Evolutionary conservation across 192 early-diverging fungal genomes (phyloP), one percentile per base, ranked within the genome.

Genomic region (Coemansia sp.): DNA sequence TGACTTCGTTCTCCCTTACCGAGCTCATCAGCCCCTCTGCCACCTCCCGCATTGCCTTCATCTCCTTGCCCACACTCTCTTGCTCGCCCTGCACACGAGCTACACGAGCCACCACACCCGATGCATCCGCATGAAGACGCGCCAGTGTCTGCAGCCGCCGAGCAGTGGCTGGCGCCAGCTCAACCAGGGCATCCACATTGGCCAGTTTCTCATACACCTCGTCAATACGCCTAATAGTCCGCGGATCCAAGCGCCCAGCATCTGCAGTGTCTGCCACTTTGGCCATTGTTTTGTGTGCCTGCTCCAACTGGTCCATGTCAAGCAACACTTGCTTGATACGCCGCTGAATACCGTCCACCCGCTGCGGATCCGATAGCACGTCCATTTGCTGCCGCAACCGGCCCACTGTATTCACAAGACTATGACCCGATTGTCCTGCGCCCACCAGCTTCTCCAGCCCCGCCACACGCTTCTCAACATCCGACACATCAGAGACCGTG

Each of bases 41-140:
- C 10, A 89, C 84, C 17, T 86, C 84, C 54, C 82, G 81, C 41
- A 94, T 75, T 35, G 72, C 83, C 19, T 84, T 84, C 10, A 90
- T 58, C 60, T 91, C 88, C 39, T 89, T 88, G 4, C 60, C 68
- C 51, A 95, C 84, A 22, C 84, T 82, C 11, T 60, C 75, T 61
- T 94, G 93, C 56, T 91, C 93, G 14, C 69, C 61, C 17, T 84
- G 83, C 48, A 94, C 80, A 75, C 88, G 85, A 60, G 86, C 86
- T 38, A 95, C 82, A 5, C 86, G 87, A 7, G 91, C 85, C 11
- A 86, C 84, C 65, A 90, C 93, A 41, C 89, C 85, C 12, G 90
- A 82, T 0, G 93, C 92, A 66, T 97, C 93, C 0, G 84, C 76
- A 67, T 97, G 95, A 45, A 97, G 77, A 3, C 81, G 81, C 54